Evolutionary conservation across 1,284 basidiomycete species (phyloP).

Genomic region (Fomes fomentarius): DNA sequence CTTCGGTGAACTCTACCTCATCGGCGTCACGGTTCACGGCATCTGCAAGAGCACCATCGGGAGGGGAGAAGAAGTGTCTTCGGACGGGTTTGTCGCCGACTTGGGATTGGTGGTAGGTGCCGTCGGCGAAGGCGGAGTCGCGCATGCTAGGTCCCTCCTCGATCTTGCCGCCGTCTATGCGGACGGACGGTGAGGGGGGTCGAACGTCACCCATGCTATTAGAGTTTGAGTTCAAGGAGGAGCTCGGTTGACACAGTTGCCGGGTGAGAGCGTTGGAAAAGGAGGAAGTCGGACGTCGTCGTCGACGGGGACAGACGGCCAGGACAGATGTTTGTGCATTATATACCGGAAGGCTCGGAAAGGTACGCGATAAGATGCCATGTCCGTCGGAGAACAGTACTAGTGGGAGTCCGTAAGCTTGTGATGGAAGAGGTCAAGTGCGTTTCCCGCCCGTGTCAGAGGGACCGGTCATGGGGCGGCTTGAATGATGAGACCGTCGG

Average conservation of each 20-base stretch:
- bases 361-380: neutral
- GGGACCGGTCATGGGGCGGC: conserved; percentile 16
- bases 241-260: neutral
- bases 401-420: neutral
- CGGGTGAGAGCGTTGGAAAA: neutral
- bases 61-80: conserved; percentile 48
- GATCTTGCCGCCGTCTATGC: conserved; percentile 5
- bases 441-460: conserved; percentile 4
- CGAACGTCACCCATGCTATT: neutral
- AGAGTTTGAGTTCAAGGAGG: neutral
- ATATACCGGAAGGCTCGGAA: neutral
- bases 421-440: conserved; percentile 22
- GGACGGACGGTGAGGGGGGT: neutral
- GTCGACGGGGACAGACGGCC: conserved; percentile 4
- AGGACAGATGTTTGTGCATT: neutral
- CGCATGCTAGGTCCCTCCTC: conserved; percentile 12
- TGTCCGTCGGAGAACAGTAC: neutral
- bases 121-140: conserved; percentile 23
- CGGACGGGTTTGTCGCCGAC: conserved; percentile 18
- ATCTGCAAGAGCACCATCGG: conserved; percentile 45
- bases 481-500: too few species aligned
- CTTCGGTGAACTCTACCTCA: conserved; percentile 46
- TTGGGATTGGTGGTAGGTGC: conserved; percentile 32
- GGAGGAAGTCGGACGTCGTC: neutral
- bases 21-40: conserved; percentile 56